Conservation (phyloP, 106 monocot species). For the Agapanthus africanus region DNA sequence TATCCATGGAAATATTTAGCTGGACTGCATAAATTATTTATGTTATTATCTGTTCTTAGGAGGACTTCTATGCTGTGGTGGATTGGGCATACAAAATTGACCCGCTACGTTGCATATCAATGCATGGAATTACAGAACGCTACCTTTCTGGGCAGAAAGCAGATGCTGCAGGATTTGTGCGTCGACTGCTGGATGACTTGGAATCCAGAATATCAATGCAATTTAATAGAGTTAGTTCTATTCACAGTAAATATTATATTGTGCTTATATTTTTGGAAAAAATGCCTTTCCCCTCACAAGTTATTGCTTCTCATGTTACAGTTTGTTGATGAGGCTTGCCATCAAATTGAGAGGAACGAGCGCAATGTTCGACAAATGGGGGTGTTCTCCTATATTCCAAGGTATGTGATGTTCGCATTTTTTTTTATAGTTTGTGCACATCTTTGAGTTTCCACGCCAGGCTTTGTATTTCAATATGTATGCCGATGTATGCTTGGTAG, state of each 20-base stretch:
- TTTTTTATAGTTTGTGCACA: neutral
- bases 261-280: neutral
- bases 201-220: constrained; percentile 80
- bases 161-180: constrained; percentile 98
- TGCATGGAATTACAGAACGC: constrained; percentile 96
- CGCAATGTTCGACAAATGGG: constrained; percentile 76
- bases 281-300: neutral
- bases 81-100: constrained; percentile 99
- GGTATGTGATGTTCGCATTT: constrained; percentile 26
- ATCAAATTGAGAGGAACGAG: constrained; percentile 93
- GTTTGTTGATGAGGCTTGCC: constrained; percentile 99
- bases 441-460: neutral
- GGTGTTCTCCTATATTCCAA: constrained; percentile 83
- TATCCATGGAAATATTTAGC: neutral
- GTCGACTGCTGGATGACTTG: constrained; percentile 78
- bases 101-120: constrained; percentile 94
- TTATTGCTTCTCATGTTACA: constrained; percentile 20
- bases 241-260: constrained; percentile 1
- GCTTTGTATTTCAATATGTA: neutral
- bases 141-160: constrained; percentile 99
- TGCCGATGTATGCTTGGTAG: neutral
- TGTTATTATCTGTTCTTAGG: constrained; percentile 33
- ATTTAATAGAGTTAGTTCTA: constrained; percentile 56
- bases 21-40: neutral
- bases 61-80: constrained; percentile 95